These are phyloP conservation scores for Vaucheria bursata DNA, from an alignment of 352 stramenopile species.

Conservation along the genomic window DNA sequence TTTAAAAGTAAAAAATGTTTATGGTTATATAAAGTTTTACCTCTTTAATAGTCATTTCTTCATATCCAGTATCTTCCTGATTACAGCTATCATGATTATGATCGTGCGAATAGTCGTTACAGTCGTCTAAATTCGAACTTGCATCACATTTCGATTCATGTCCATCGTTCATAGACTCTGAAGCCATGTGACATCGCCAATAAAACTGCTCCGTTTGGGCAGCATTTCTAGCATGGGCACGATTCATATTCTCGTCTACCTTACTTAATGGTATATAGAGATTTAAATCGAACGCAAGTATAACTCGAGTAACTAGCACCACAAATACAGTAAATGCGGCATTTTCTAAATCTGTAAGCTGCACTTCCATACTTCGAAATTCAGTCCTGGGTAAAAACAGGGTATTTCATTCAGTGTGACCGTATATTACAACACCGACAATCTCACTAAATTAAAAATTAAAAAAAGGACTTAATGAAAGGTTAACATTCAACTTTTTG, in stretches of 20 bases:
- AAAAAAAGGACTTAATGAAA: no score
- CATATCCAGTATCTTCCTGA: slow-evolving; percentile 45
- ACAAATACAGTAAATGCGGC: slow-evolving; percentile 97
- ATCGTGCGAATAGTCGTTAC: neutral
- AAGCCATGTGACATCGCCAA: slow-evolving; percentile 45
- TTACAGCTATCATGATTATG: slow-evolving; percentile 10
- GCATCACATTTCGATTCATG: neutral
- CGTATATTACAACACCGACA: no score
- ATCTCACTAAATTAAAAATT: no score
- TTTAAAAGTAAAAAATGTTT: neutral
- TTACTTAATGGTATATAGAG: slow-evolving; percentile 97
- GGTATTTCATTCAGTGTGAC: no score
- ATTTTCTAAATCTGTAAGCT: slow-evolving; percentile 99
- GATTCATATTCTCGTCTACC: slow-evolving; percentile 97
- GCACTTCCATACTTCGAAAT: slow-evolving; percentile 62
- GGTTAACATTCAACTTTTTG: no score
- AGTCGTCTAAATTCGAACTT: neutral
- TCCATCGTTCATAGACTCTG: slow-evolving; percentile 8
- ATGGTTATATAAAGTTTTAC: slow-evolving; percentile 58
- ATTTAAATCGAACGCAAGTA: slow-evolving; percentile 98
- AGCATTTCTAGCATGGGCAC: slow-evolving; percentile 87
- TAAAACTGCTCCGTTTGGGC: slow-evolving; percentile 31
- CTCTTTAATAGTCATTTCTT: slow-evolving; percentile 95
- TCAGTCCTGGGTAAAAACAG: slow-evolving; percentile 29
- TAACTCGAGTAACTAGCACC: slow-evolving; percentile 90